Conservation (phyloP, 2,329 filamentous ascomycete genomes). For the Trichoderma pleuroti region DNA sequence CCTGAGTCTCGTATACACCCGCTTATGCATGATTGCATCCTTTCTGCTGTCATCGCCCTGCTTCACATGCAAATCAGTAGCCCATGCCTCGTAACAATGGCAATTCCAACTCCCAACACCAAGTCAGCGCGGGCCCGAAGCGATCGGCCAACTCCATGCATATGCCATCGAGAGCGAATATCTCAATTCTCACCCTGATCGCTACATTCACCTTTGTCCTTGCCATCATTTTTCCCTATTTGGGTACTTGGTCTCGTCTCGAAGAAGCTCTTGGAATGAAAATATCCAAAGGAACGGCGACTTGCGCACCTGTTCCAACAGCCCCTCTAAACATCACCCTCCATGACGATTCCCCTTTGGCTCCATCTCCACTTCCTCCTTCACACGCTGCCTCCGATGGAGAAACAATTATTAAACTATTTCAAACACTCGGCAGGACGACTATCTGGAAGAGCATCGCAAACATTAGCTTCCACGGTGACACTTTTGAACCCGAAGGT, state of each 20-base stretch:
- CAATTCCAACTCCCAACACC: not conserved
- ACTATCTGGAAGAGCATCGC: conserved; percentile 42
- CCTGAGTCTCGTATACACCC: not conserved
- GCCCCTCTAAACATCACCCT: conserved; percentile 34
- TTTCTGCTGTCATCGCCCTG: not conserved
- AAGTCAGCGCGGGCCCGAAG: not conserved
- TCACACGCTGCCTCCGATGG: conserved; percentile 35
- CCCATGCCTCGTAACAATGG: not conserved
- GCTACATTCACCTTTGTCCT: not conserved
- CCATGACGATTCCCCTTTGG: conserved; percentile 30
- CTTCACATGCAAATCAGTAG: not conserved
- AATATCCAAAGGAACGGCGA: not conserved
- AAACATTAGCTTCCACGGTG: conserved; percentile 41
- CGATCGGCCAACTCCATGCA: not conserved
- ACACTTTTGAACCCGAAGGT: conserved; percentile 48
- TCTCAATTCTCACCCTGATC: not conserved
- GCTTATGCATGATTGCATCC: not conserved
- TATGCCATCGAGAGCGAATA: not conserved
- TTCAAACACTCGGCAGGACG: conserved; percentile 36
- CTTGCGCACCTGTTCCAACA: not conserved
- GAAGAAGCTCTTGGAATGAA: too few relatives aligned
- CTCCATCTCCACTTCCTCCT: conserved; percentile 34
- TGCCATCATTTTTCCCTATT: not conserved
- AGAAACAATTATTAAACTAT: conserved; percentile 36
- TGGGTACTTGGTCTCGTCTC: not conserved